Evolutionary conservation across 169 alveolate species (phyloP).

Genomic region (Toxoplasma gondii): DNA sequence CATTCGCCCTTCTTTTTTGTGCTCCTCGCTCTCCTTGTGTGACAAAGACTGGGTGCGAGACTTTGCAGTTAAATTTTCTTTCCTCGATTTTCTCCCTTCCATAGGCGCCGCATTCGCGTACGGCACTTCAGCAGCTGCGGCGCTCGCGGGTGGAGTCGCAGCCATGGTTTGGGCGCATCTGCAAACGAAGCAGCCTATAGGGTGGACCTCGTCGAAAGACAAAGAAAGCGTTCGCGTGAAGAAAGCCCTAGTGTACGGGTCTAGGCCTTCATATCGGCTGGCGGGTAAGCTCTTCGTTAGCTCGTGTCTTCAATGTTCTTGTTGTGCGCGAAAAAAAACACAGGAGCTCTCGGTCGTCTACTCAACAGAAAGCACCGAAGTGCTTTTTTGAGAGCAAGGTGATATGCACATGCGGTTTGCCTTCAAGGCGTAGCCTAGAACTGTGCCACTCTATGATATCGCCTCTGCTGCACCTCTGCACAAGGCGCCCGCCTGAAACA

Average conservation of each 20-base stretch:
- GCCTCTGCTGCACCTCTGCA: too few relatives aligned
- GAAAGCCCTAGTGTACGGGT: constrained; percentile 63
- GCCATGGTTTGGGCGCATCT: constrained; percentile 69
- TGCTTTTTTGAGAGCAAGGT: not conserved
- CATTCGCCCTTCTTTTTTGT: not conserved
- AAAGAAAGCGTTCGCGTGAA: constrained; percentile 54
- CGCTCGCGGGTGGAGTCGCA: constrained; percentile 75
- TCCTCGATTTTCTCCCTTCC: too few relatives aligned
- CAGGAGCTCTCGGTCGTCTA: not conserved
- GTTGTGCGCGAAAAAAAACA: not conserved
- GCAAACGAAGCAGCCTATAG: constrained; percentile 33
- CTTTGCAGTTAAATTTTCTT: too few relatives aligned
- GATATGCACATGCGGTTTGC: too few relatives aligned
- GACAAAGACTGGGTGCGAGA: too few relatives aligned
- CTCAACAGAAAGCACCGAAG: not conserved
- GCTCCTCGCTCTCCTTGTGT: not conserved
- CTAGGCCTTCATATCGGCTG: constrained; percentile 49
- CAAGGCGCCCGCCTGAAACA: too few relatives aligned
- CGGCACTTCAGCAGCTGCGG: constrained; percentile 80
- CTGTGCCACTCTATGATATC: too few relatives aligned
- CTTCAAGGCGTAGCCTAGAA: too few relatives aligned
- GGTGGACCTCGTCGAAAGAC: constrained; percentile 52
- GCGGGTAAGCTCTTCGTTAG: constrained; percentile 44
- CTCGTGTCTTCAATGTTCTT: not conserved
- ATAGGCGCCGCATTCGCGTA: constrained; percentile 26